Conservation (phyloP, 306 rosid genomes). For the Quercus rubra region DNA sequence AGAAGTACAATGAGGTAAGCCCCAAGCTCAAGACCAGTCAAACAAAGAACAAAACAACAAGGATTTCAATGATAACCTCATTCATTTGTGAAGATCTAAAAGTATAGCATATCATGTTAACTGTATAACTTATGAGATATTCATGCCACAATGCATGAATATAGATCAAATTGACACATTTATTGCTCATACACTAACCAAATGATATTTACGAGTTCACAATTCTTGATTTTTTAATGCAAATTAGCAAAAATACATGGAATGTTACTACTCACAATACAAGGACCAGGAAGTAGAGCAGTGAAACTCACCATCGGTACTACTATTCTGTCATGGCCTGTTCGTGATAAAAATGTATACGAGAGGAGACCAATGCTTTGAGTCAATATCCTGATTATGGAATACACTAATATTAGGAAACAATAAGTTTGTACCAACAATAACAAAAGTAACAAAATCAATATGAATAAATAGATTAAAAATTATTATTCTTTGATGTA, state of each 20-base stretch:
- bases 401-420: conserved; percentile 13
- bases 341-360: conserved; percentile 64
- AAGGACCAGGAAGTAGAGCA: neutral
- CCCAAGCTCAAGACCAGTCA: too few species aligned
- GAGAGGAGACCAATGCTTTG: conserved; percentile 97
- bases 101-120: neutral
- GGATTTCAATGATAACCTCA: neutral
- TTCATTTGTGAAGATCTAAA: neutral
- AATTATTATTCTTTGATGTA: too few species aligned
- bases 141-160: too few species aligned
- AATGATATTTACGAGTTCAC: neutral
- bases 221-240: neutral
- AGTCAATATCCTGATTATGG: conserved; percentile 62
- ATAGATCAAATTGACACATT: neutral
- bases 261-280: neutral
- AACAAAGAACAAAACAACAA: too few species aligned
- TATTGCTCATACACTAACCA: neutral
- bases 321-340: conserved; percentile 75
- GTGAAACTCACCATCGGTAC: conserved; percentile 86
- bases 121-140: neutral
- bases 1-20: too few species aligned
- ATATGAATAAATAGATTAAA: neutral
- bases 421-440: neutral
- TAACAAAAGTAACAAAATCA: neutral
- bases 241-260: neutral